Conservation (phyloP, 2,329 filamentous ascomycete genomes). For the Hymenoscyphus fraxineus region DNA sequence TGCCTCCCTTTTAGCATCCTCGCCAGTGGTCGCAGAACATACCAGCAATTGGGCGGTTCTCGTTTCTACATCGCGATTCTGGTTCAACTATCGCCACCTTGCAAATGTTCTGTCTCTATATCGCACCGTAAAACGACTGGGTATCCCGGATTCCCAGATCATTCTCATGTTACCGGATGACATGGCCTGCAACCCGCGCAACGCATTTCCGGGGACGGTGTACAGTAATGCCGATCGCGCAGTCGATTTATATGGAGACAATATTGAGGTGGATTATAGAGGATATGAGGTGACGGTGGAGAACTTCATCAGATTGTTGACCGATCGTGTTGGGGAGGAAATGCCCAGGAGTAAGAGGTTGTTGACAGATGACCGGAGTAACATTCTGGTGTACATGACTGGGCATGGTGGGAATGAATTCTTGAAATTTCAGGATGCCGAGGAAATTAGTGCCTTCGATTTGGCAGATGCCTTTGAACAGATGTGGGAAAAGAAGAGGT, state of each 20-base stretch:
- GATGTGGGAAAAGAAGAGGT: conserved; percentile 99
- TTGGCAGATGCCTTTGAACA: conserved; percentile 96
- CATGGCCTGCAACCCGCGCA: conserved; percentile 98
- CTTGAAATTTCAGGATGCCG: conserved; percentile 95
- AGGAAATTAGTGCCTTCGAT: conserved; percentile 96
- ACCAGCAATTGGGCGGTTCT: conserved; percentile 99
- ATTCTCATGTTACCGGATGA: conserved; percentile 99
- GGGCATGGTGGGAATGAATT: conserved; percentile 98
- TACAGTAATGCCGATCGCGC: conserved; percentile 97
- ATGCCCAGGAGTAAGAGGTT: conserved; percentile 93
- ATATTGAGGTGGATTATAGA: conserved; percentile 97
- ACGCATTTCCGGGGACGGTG: conserved; percentile 94
- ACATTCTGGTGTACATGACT: conserved; percentile 98
- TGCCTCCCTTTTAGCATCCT: conserved; percentile 44
- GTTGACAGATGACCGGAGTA: conserved; percentile 90
- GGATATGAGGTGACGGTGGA: conserved; percentile 99
- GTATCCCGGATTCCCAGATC: conserved; percentile 97
- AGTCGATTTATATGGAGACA: conserved; percentile 94
- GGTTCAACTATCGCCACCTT: conserved; percentile 99
- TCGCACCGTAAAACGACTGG: conserved; percentile 94
- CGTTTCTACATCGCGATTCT: conserved; percentile 97
- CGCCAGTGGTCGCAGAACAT: conserved; percentile 59
- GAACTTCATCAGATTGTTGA: conserved; percentile 94
- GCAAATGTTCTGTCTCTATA: conserved; percentile 97
- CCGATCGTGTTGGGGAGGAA: conserved; percentile 88